Percentiles rank a stretch among this genome's conserved stretches.
These are phyloP conservation scores for Mortierella polycephala DNA, from an alignment of 371 early-diverging fungal species.

Conservation along the genomic window DNA sequence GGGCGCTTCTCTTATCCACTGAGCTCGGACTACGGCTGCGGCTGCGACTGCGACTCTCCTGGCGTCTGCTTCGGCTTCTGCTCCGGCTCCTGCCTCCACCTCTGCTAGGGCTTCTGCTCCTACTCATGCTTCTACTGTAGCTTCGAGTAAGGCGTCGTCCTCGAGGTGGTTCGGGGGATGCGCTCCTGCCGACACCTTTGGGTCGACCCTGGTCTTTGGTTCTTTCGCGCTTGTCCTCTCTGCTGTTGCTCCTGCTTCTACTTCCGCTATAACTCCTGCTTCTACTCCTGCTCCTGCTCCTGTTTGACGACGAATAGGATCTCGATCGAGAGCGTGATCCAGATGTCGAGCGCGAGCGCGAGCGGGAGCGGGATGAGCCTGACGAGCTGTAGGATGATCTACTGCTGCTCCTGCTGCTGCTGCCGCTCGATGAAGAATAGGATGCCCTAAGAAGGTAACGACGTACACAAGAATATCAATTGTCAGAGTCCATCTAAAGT, in stretches of 20 bases:
- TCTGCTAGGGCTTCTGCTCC: slow-evolving; percentile 29
- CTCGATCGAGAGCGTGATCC: slow-evolving; percentile 23
- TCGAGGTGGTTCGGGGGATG: slow-evolving; percentile 14
- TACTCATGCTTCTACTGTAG: slow-evolving; percentile 17
- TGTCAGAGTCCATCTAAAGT: not conserved
- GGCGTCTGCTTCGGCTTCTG: slow-evolving; percentile 14
- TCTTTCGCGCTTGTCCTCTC: slow-evolving; percentile 9
- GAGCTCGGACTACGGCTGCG: slow-evolving; percentile 19
- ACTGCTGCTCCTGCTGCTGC: slow-evolving; percentile 29
- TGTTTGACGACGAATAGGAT: slow-evolving; percentile 11
- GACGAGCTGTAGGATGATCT: slow-evolving; percentile 29
- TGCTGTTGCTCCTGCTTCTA: slow-evolving; percentile 13
- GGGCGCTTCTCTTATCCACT: not conserved
- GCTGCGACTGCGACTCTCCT: slow-evolving; percentile 14
- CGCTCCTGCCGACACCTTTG: not conserved
- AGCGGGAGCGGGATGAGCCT: slow-evolving; percentile 26
- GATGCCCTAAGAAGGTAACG: slow-evolving; percentile 7
- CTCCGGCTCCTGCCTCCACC: slow-evolving; percentile 8
- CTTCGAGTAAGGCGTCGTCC: slow-evolving; percentile 16
- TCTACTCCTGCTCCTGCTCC: slow-evolving; percentile 13
- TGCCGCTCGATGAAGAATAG: slow-evolving; percentile 33
- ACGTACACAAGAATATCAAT: not conserved
- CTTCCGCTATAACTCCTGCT: slow-evolving; percentile 11
- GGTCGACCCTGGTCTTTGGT: not conserved
- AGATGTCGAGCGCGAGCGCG: slow-evolving; percentile 15